Evolutionary conservation across 495 filamentous ascomycete species (phyloP).

Genomic region (Penicillium paxilli): DNA sequence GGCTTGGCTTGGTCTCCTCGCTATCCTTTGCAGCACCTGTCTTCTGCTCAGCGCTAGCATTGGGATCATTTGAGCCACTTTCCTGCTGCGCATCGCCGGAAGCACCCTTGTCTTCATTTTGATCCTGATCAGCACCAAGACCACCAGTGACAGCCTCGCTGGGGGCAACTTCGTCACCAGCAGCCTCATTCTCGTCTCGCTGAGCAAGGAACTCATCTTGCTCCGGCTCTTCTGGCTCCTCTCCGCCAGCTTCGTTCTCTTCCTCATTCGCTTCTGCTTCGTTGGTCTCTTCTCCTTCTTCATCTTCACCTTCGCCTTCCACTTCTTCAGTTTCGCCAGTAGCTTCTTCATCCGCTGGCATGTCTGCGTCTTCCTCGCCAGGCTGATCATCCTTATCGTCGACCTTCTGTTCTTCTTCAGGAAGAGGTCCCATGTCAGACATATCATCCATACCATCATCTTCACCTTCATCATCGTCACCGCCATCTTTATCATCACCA

Average conservation of each 20-base stretch:
- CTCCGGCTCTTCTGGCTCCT: conserved; percentile 42
- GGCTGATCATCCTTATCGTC: conserved; percentile 36
- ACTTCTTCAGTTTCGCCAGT: too few species aligned
- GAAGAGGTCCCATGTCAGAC: conserved; percentile 63
- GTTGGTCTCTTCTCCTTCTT: conserved; percentile 36
- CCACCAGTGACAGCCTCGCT: conserved; percentile 48
- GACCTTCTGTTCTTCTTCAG: conserved; percentile 40
- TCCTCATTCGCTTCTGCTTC: conserved; percentile 54
- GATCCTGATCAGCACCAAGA: conserved; percentile 44
- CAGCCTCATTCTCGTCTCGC: conserved; percentile 42
- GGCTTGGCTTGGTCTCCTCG: conserved; percentile 44
- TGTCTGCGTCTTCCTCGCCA: conserved; percentile 41
- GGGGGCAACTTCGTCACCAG: conserved; percentile 50
- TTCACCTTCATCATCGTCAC: conserved; percentile 62
- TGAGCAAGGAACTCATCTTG: conserved; percentile 45
- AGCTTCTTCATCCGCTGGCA: conserved; percentile 40
- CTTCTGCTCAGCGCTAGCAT: conserved; percentile 43
- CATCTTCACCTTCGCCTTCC: conserved; percentile 33
- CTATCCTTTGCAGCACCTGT: conserved; percentile 44
- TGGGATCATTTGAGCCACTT: conserved; percentile 45
- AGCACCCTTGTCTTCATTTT: conserved; percentile 63
- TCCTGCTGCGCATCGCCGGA: conserved; percentile 65
- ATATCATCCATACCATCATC: conserved; percentile 75
- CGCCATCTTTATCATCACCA: conserved; percentile 60
- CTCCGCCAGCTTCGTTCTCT: conserved; percentile 54